Conservation (phyloP, 2,329 filamentous ascomycete species). For the Knufia petricola region DNA sequence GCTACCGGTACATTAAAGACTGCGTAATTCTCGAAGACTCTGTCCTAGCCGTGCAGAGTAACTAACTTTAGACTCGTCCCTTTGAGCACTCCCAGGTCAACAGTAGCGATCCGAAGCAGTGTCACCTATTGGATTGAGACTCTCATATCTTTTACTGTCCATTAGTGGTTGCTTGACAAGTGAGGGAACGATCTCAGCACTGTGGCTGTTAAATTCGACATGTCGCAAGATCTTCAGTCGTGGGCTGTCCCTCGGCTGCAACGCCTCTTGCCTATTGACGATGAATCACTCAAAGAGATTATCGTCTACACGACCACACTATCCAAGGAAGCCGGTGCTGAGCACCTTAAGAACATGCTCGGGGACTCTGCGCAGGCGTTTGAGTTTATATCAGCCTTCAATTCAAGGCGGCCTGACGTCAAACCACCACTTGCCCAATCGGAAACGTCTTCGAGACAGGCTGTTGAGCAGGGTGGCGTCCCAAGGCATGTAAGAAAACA, state of each 20-base stretch:
- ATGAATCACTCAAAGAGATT: conserved; percentile 73
- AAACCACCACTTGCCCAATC: conserved; percentile 11
- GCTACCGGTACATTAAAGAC: no score
- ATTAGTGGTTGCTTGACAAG: no score
- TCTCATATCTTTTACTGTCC: no score
- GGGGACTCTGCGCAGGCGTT: conserved; percentile 70
- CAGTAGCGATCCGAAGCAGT: no score
- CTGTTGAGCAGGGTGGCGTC: conserved; percentile 2
- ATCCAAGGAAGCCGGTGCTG: conserved; percentile 64
- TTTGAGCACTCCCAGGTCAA: no score
- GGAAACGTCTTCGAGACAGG: not conserved
- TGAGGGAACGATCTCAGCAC: no score
- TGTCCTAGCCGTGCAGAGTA: no score
- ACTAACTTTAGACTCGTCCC: no score
- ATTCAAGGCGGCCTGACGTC: conserved; percentile 48
- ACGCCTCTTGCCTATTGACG: conserved; percentile 71
- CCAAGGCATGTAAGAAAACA: conserved; percentile 29
- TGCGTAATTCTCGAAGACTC: no score
- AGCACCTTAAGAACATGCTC: conserved; percentile 79
- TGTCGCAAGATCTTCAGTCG: conserved; percentile 33
- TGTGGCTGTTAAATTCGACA: no score
- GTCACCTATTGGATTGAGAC: no score
- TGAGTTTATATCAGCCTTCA: conserved; percentile 66
- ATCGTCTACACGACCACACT: conserved; percentile 71
- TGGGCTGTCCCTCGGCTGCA: conserved; percentile 65